A percentile compares a stretch with the other conserved stretches of the same genome.
Evolutionary conservation across 345 rosid species (phyloP).

Genomic region (Bretschneidera sinensis): DNA sequence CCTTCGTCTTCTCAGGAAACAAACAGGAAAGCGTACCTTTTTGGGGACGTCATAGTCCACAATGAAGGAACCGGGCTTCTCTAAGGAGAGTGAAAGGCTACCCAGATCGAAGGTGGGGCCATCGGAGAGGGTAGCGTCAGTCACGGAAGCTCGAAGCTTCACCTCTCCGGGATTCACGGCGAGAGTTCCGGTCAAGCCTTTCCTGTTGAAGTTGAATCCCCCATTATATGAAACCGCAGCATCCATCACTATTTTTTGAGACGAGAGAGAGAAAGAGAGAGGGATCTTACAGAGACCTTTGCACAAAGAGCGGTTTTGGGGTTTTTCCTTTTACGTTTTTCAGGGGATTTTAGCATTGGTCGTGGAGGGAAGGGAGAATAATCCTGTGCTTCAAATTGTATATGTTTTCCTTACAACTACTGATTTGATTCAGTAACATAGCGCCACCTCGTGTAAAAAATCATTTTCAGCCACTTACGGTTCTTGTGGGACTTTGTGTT

Average conservation of each 20-base stretch:
- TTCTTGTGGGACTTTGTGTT: too few relatives aligned
- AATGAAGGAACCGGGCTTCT: constrained; percentile 16
- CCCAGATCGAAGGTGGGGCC: constrained; percentile 3
- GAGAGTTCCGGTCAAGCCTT: constrained; percentile 5
- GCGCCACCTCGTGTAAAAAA: not conserved
- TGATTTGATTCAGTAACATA: too few relatives aligned
- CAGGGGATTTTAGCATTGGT: too few relatives aligned
- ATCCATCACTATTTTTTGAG: not conserved
- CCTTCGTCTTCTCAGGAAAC: too few relatives aligned
- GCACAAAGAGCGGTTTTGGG: too few relatives aligned
- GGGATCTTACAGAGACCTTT: too few relatives aligned
- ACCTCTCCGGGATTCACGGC: constrained; percentile 10
- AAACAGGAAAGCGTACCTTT: constrained; percentile 4
- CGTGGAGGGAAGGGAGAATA: not conserved
- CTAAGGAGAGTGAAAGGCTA: constrained; percentile 9
- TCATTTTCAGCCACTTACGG: too few relatives aligned
- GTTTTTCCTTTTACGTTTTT: too few relatives aligned
- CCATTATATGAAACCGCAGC: constrained; percentile 11
- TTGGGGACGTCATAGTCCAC: constrained; percentile 11
- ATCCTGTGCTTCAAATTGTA: not conserved
- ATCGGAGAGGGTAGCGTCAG: constrained; percentile 2
- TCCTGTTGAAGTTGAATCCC: constrained; percentile 8
- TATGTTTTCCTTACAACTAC: not conserved
- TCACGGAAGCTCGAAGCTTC: constrained; percentile 12
- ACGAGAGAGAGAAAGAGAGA: not conserved